Conservation (phyloP, 1,139 yeast genomes). For the Wickerhamomyces sp. region DNA sequence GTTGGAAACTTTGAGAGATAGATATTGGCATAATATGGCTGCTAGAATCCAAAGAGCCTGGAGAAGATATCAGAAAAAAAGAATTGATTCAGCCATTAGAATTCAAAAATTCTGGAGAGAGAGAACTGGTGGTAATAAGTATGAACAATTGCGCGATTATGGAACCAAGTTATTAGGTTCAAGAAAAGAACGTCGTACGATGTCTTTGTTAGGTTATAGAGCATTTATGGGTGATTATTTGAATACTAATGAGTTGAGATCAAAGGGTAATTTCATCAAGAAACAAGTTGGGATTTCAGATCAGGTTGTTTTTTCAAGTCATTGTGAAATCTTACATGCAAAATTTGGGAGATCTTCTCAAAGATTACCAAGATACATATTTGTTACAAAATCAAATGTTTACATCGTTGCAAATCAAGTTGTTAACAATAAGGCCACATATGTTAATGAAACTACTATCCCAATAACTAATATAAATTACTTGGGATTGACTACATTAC, state of each 20-base stretch:
- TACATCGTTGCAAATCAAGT: conserved; percentile 70
- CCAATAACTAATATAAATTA: conserved; percentile 57
- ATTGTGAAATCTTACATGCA: conserved; percentile 75
- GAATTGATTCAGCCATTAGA: conserved; percentile 81
- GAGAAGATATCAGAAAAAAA: conserved; percentile 76
- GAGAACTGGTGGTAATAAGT: conserved; percentile 74
- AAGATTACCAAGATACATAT: conserved; percentile 66
- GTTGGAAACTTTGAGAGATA: conserved; percentile 92
- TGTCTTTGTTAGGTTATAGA: conserved; percentile 84
- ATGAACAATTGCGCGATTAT: conserved; percentile 75
- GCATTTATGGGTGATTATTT: conserved; percentile 94
- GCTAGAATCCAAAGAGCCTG: conserved; percentile 96
- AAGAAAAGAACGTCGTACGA: conserved; percentile 84
- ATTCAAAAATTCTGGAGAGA: conserved; percentile 86
- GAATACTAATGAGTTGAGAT: conserved; percentile 70
- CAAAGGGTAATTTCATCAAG: conserved; percentile 66
- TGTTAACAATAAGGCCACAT: conserved; percentile 66
- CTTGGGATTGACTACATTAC: conserved; percentile 66
- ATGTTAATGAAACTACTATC: conserved; percentile 59
- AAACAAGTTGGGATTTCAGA: conserved; percentile 69
- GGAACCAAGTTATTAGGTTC: conserved; percentile 69
- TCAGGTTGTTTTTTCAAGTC: conserved; percentile 66
- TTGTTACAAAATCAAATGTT: conserved; percentile 58
- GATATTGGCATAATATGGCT: conserved; percentile 98
- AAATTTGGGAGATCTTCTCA: conserved; percentile 93